These are phyloP conservation scores for Biscutella auriculata DNA, from an alignment of 441 rosid species.

Conservation along the genomic window DNA sequence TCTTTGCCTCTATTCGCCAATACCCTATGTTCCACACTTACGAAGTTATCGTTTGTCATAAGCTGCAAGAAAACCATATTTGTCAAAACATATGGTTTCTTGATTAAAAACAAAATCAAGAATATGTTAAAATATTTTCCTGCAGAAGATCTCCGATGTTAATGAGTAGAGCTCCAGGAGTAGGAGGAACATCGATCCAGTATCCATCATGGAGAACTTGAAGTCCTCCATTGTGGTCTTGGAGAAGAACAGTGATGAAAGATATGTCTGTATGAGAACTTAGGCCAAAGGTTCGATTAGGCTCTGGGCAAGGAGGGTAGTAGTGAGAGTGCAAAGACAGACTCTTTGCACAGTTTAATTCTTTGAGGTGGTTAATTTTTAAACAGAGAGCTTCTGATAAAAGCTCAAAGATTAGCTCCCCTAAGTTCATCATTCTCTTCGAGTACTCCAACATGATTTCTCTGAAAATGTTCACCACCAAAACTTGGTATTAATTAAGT, in stretches of 20 bases:
- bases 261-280: slow-evolving; percentile 28
- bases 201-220: slow-evolving; percentile 1
- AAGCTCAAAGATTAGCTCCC: slow-evolving; percentile 21
- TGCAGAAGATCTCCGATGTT: neutral
- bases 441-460: slow-evolving; percentile 27
- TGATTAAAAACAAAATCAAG: neutral
- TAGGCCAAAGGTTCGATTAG: slow-evolving; percentile 34
- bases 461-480: slow-evolving; percentile 13
- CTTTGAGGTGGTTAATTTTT: slow-evolving; percentile 24
- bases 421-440: slow-evolving; percentile 23
- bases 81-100: no score
- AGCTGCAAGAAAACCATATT: no score
- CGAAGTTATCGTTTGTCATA: no score
- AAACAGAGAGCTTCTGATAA: slow-evolving; percentile 47
- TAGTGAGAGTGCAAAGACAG: slow-evolving; percentile 26
- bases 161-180: neutral
- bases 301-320: slow-evolving; percentile 47
- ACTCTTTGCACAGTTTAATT: slow-evolving; percentile 28
- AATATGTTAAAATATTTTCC: neutral
- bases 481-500: no score
- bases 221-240: slow-evolving; percentile 2
- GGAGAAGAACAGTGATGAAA: slow-evolving; percentile 38
- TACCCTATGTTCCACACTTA: no score
- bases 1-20: no score
- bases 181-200: slow-evolving; percentile 5